Evolutionary conservation across 805 yeast genomes (phyloP).

Genomic region (Starmerella potacharoeniae): DNA sequence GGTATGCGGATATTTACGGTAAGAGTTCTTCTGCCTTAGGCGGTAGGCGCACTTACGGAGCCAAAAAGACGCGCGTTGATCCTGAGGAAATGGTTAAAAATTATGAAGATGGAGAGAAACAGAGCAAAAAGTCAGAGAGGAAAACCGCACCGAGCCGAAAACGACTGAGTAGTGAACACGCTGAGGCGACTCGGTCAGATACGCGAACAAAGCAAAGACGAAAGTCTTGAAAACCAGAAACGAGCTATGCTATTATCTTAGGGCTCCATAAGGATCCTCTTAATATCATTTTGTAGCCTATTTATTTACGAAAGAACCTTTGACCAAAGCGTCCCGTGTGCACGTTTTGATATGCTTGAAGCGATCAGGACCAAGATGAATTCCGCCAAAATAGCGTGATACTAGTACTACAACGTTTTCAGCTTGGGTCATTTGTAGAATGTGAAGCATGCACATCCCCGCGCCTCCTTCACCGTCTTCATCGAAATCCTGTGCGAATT

Average conservation of each 20-base stretch:
- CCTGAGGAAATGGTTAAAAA: slow-evolving; percentile 6
- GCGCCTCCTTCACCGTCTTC: slow-evolving; percentile 98
- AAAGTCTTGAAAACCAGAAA: not conserved
- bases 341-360: slow-evolving; percentile 86
- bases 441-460: slow-evolving; percentile 73
- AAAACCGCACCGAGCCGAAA: not conserved
- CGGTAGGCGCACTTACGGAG: slow-evolving; percentile 12
- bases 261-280: too few relatives aligned
- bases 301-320: slow-evolving; percentile 41
- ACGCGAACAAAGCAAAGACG: not conserved
- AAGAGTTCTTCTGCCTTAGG: not conserved
- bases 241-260: too few relatives aligned
- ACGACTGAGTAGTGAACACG: slow-evolving; percentile 2
- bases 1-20: slow-evolving; percentile 11
- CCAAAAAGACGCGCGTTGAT: not conserved
- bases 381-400: slow-evolving; percentile 88
- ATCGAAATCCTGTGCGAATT: slow-evolving; percentile 70
- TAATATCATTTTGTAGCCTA: not conserved
- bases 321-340: slow-evolving; percentile 71
- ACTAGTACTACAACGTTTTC: slow-evolving; percentile 81
- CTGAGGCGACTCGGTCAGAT: not conserved
- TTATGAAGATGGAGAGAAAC: not conserved
- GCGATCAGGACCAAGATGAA: slow-evolving; percentile 76
- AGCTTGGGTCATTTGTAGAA: slow-evolving; percentile 56
- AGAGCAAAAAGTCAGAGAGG: not conserved